Evolutionary conservation across 192 early-diverging fungal species (phyloP).

Genomic region (Chytriomyces sp.): DNA sequence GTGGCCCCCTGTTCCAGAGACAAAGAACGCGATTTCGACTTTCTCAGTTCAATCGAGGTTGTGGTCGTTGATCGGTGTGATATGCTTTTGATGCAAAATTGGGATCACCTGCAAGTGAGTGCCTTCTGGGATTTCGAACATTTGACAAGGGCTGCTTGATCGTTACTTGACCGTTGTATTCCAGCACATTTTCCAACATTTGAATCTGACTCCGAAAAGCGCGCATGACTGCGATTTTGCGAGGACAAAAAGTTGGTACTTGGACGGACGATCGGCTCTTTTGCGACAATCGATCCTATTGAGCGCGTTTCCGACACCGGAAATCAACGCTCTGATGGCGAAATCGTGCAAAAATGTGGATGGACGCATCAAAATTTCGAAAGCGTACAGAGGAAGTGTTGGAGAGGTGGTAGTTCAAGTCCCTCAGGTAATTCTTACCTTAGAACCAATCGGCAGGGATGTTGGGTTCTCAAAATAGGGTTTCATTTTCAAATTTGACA

Average conservation of each 20-base stretch:
- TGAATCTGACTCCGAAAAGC: slow-evolving; percentile 89
- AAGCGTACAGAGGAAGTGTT: slow-evolving; percentile 70
- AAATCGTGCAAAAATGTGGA: slow-evolving; percentile 55
- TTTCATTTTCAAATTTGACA: slow-evolving; percentile 14
- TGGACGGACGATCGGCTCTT: slow-evolving; percentile 84
- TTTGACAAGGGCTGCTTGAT: slow-evolving; percentile 29
- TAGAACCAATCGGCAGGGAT: neutral
- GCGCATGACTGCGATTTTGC: slow-evolving; percentile 97
- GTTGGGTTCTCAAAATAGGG: neutral
- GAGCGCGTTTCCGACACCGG: slow-evolving; percentile 81
- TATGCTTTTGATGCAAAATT: slow-evolving; percentile 95
- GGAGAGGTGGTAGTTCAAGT: slow-evolving; percentile 79
- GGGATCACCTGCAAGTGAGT: slow-evolving; percentile 87
- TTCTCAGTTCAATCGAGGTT: slow-evolving; percentile 90
- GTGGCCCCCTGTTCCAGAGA: slow-evolving; percentile 53
- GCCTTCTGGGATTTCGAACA: neutral
- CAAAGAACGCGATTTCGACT: slow-evolving; percentile 70
- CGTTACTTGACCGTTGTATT: neutral
- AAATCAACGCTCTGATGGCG: slow-evolving; percentile 84
- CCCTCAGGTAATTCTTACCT: slow-evolving; percentile 62
- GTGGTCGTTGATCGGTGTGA: slow-evolving; percentile 87
- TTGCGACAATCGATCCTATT: slow-evolving; percentile 89
- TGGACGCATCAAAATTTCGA: slow-evolving; percentile 58
- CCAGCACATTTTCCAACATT: slow-evolving; percentile 77
- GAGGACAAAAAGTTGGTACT: slow-evolving; percentile 79